phyloP scores from a whole-genome alignment of 176 grass and related monocot genomes.

The Carex cristatella region DNA sequence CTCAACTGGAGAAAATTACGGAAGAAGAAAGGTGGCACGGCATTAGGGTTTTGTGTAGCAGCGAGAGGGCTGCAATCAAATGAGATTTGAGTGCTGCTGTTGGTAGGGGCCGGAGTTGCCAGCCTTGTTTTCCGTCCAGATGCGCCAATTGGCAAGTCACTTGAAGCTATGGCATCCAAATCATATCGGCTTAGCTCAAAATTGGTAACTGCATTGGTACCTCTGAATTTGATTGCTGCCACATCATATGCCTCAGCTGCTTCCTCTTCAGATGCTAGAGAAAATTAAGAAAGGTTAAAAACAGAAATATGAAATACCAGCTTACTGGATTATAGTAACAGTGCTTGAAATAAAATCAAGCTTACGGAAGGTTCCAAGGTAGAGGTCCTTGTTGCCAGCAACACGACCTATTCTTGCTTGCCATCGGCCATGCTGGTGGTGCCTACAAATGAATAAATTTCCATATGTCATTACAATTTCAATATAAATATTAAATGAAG shows the following conservation, averaged over 20 bases:
- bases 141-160: conserved; percentile 55
- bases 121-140: conserved; percentile 24
- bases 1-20: conserved; percentile 40
- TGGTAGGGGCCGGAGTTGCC: conserved; percentile 12
- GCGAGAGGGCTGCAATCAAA: conserved; percentile 6
- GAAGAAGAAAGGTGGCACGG: conserved; percentile 25
- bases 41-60: conserved; percentile 28
- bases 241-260: conserved; percentile 94
- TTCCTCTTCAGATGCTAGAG: conserved; percentile 75
- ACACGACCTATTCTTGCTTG: conserved; percentile 96
- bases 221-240: conserved; percentile 87
- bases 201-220: conserved; percentile 76
- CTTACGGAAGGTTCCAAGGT: conserved; percentile 89
- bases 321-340: not conserved
- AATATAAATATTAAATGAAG: not conserved
- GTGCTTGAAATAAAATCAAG: not conserved
- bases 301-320: not conserved
- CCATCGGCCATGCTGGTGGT: conserved; percentile 94
- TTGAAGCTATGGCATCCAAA: conserved; percentile 53
- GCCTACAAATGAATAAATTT: conserved; percentile 36
- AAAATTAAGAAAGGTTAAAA: not conserved
- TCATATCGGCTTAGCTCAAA: conserved; percentile 75
- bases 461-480: not conserved
- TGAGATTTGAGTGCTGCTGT: conserved; percentile 17
- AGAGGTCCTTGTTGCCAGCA: conserved; percentile 96